phyloP scores from a whole-genome alignment of 1,139 yeast genomes.

The Kodamaea derodonti region DNA sequence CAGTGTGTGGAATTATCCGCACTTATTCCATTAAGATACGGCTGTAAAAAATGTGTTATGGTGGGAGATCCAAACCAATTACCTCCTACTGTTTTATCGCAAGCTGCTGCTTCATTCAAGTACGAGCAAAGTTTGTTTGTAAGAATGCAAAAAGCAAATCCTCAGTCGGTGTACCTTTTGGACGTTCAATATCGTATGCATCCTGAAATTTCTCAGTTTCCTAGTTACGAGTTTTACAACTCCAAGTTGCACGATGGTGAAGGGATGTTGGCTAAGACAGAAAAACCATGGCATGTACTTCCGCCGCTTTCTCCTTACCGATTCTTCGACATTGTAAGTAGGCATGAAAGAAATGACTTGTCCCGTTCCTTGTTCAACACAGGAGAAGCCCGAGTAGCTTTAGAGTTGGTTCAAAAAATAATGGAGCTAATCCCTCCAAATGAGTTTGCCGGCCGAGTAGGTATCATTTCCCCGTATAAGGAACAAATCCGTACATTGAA shows the following conservation, averaged over 20 bases:
- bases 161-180: conserved; percentile 63
- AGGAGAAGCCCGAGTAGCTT: conserved; percentile 68
- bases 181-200: conserved; percentile 99
- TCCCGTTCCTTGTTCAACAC: conserved; percentile 69
- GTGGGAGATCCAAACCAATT: conserved; percentile 99
- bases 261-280: conserved; percentile 54
- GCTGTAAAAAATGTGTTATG: conserved; percentile 89
- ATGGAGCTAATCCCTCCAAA: conserved; percentile 47
- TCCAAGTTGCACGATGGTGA: conserved; percentile 75
- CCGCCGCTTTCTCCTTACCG: conserved; percentile 64
- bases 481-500: conserved; percentile 70
- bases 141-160: conserved; percentile 75
- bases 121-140: conserved; percentile 94
- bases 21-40: conserved; percentile 88
- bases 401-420: conserved; percentile 62
- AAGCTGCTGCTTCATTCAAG: conserved; percentile 70
- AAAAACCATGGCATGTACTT: conserved; percentile 70
- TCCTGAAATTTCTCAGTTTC: conserved; percentile 83
- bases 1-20: conserved; percentile 95
- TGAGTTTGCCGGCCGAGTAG: conserved; percentile 69
- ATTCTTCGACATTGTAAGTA: conserved; percentile 68
- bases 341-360: conserved; percentile 58
- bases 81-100: conserved; percentile 97
- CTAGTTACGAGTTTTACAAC: conserved; percentile 77
- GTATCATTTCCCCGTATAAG: conserved; percentile 92